Evolutionary conservation across 2,329 filamentous ascomycete genomes (phyloP).

Genomic region (Calycina herbarum): DNA sequence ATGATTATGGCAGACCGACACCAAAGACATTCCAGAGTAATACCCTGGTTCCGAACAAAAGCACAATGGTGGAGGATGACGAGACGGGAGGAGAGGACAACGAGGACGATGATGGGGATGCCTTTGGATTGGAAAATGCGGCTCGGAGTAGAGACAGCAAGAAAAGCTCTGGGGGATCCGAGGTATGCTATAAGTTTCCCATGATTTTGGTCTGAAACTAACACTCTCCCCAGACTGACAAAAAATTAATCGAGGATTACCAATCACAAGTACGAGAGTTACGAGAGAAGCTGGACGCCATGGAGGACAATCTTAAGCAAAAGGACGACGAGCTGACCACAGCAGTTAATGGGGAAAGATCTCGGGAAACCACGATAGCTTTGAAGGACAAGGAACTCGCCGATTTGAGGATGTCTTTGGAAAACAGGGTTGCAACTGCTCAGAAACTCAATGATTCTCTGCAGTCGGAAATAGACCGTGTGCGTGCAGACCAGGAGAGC

Average conservation of each 20-base stretch:
- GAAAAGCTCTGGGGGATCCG: conserved; percentile 41
- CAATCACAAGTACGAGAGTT: conserved; percentile 75
- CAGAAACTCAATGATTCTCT: conserved; percentile 78
- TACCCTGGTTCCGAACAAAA: conserved; percentile 96
- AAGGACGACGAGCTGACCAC: conserved; percentile 70
- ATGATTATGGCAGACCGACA: conserved; percentile 72
- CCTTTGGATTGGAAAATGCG: conserved; percentile 58
- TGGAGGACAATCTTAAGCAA: conserved; percentile 68
- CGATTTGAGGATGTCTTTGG: conserved; percentile 64
- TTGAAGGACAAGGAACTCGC: conserved; percentile 71
- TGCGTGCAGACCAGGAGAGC: conserved; percentile 66
- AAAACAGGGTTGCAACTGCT: conserved; percentile 72
- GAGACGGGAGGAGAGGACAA: conserved; percentile 68
- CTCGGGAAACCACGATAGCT: conserved; percentile 50
- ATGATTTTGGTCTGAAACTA: conserved; percentile 19
- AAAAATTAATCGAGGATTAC: conserved; percentile 75
- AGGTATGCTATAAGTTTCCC: conserved; percentile 37
- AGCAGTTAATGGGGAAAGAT: conserved; percentile 59
- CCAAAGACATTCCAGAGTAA: conserved; percentile 93
- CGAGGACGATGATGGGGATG: conserved; percentile 78
- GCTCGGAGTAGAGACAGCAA: conserved; percentile 41
- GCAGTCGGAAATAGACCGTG: conserved; percentile 73
- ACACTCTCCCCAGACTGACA: conserved; percentile 53
- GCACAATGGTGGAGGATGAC: conserved; percentile 94
- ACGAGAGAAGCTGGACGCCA: conserved; percentile 67